Base-by-base conservation (phyloP, 2,329 filamentous ascomycete genomes). In the Trichoderma sp. region DNA sequence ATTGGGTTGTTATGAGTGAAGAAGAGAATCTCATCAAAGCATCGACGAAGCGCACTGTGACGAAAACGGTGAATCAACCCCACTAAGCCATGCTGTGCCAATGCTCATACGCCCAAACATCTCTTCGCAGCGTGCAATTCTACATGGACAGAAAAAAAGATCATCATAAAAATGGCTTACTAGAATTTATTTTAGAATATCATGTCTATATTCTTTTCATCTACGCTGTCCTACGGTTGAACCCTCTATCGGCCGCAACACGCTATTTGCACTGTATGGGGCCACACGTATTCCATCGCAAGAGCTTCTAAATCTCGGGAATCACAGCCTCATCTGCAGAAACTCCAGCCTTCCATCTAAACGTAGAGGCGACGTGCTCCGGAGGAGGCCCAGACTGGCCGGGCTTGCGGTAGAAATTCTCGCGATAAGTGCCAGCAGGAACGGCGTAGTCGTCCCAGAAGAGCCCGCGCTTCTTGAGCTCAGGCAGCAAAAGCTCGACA, bases 401-500 rank as follows among this genome's bases (percentile, higher is more conserved):
- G 13, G 79, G 75, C 26, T 79, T 80, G 18, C 81, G 81, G 68
- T 87, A 86, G 69, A 89, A 81, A 74, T 89, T 89, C 77, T 90
- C 87, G 10, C 88, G 80, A 70, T 89, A 87, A 0, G 86, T 89
- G 0, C 87, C 87, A 1, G 83, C 84, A 1, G 84, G 83, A 2
- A 88, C 85, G 7, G 83, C 81, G 73, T 85, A 85, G 51, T 82
- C 81, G 24, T 83, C 81, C 80, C 82, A 87, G 76, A 89, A 89
- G 5, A 89, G 74, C 0, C 88, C 88, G 26, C 90, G 81, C 13
- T 79, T 80, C 32, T 82, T 84, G 21, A 92, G 80, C 72, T 91
- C 90, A 0, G 90, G 90, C 1, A 92, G 75, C 7, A 92, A 77
- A 1, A 90, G 80, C 30, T 91, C 87, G 51, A 88, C 85, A 14